Evolutionary conservation across 2,329 filamentous ascomycete species (phyloP), one percentile per base, ranked within the genome.

Genomic region (Sporothrix luriei): DNA sequence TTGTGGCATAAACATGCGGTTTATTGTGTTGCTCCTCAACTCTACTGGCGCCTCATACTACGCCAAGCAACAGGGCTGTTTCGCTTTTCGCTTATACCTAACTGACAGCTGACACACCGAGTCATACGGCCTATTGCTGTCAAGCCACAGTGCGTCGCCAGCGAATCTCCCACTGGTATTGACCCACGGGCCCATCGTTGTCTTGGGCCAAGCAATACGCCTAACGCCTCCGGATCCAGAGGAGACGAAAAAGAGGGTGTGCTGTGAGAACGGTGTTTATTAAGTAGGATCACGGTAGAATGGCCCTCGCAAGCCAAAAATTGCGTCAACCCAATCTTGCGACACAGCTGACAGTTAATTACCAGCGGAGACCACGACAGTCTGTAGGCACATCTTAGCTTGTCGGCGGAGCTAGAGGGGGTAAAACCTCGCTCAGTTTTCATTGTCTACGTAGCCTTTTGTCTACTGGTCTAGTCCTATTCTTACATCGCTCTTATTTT

Each of bases 91-190:
- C 33, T n/a, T n/a, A 7, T 33, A 33, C 33, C 33, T 33, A 33
- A 43, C 40, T 13, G 40, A 16, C 40, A 13, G 6, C 55, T 62
- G 40, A 46, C 7, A 43, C n/a, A 21, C 38, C 57, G 57, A 62
- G 57, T 46, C 57, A 62, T 62, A 61, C 29, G 16, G 13, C 55
- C 33, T 43, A 29, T 46, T 62, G 57, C 40, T 46, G 9, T 46
- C 46, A 54, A 54, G 64, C 64, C 49, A 49, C 67, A 52, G 55
- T 46, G 21, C 26, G 33, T 51, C 46, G 24, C 43, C 66, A 61
- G 54, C 67, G 67, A 69, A 64, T 64, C 67, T 48, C 57, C 57
- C 67, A 64, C 48, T 21, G 29, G 57, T 33, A 33, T 55, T 46
- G 14, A 19, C 57, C 67, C 67, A 69, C 67, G 67, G 19, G 29